Base-by-base conservation (phyloP, 2,329 filamentous ascomycete species). In the Xylaria polymorpha region DNA sequence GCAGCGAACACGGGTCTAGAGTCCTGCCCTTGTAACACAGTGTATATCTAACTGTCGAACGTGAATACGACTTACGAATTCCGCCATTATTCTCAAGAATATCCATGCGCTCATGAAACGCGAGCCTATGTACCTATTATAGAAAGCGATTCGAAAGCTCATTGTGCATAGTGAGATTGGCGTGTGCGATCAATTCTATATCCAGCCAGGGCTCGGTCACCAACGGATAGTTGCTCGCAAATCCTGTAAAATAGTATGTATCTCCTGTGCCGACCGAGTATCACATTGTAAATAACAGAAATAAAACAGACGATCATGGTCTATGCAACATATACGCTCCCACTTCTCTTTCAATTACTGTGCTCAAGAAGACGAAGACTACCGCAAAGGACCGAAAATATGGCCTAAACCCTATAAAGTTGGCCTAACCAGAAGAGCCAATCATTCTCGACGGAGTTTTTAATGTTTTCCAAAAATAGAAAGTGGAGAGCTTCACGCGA, bases 391-490 rank as follows among this genome's bases (percentile, higher is more conserved):
- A 4, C 25, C 25, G 25, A 29, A 29, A 29, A 29, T 2, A 29
- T 29, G 25, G 25, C 37, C 51, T 55, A 55, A 55, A 55, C 51
- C 32, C 5, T 6, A 55, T 55, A 9, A 18, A 37, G 50, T 37
- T 55, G 4, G 29, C 10, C 29, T 8, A 29, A 20, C 1, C 1
- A 12, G 9, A 35, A 35, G 39, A 15, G 37, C 61, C 50, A 63
- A 63, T 56, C 50, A 63, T 5, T 37, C 37, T 44, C 39, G 12
- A 32, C 37, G 12, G 14, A 57, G 18, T 18, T 25, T 43, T 25
- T 22, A 10, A 32, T 9, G 4, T 29, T 43, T 67, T 63, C 59
- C 64, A 14, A 62, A 67, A 62, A 20, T 53, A 63, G 64, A 48
- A 67, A 63, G 64, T 63, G 59, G 64, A 53, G 50, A 29, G 41